phyloP scores from a whole-genome alignment of 108 stramenopile genomes.

The Cyclotella kingstonii region DNA sequence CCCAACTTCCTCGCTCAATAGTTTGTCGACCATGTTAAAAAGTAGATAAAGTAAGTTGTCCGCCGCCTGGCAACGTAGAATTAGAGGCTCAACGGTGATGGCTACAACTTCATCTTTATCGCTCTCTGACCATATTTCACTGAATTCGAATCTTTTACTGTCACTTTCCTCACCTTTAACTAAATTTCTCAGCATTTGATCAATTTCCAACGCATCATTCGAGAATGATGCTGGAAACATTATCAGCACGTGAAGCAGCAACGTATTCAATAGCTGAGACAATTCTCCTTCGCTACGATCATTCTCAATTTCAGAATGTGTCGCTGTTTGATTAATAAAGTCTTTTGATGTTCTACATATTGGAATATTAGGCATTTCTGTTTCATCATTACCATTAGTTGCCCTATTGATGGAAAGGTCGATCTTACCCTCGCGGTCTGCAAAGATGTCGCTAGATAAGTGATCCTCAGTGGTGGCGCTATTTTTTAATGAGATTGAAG shows the following conservation, averaged over 20 bases:
- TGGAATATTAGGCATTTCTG: too few species aligned
- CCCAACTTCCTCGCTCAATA: neutral
- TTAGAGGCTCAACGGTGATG: neutral
- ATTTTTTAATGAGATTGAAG: too few species aligned
- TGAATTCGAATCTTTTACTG: neutral
- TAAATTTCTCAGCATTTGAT: neutral
- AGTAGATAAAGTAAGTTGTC: neutral
- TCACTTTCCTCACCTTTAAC: neutral
- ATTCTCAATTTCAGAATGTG: neutral
- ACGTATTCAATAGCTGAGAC: neutral
- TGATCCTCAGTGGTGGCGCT: too few species aligned
- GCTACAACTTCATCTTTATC: neutral
- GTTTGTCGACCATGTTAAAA: neutral
- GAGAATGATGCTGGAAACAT: neutral
- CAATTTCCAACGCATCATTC: neutral
- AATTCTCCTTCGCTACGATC: neutral
- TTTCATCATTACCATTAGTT: too few species aligned
- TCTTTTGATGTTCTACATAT: neutral
- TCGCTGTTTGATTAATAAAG: neutral
- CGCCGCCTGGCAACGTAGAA: neutral
- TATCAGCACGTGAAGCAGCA: neutral
- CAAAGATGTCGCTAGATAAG: too few species aligned
- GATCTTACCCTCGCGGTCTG: too few species aligned
- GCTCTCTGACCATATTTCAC: neutral
- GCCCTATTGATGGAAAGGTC: too few species aligned